Conservation (phyloP, 1,284 basidiomycete genomes). For the Rhodotorula sp. region DNA sequence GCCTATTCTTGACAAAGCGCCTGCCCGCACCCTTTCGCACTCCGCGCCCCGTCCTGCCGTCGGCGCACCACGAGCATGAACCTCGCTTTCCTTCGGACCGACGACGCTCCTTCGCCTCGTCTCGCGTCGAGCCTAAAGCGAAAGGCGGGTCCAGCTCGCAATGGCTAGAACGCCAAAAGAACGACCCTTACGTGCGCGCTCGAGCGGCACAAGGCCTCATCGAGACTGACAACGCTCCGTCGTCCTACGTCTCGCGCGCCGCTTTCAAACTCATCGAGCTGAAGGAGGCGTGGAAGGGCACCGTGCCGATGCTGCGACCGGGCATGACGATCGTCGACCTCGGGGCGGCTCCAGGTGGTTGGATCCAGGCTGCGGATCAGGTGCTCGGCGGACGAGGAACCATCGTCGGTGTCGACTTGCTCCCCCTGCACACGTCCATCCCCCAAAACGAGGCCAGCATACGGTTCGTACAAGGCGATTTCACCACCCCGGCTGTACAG, state of each 20-base stretch:
- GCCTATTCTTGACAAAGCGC: too few relatives aligned
- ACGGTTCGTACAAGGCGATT: slow-evolving; percentile 35
- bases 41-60: too few relatives aligned
- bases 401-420: slow-evolving; percentile 37
- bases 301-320: slow-evolving; percentile 14
- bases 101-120: slow-evolving; percentile 3
- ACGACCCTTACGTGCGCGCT: slow-evolving; percentile 33
- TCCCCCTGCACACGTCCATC: slow-evolving; percentile 22
- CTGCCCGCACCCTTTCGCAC: too few relatives aligned
- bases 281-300: slow-evolving; percentile 10
- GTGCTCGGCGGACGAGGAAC: slow-evolving; percentile 5
- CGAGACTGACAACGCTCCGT: slow-evolving; percentile 6
- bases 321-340: slow-evolving; percentile 36
- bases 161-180: slow-evolving; percentile 29
- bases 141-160: neutral
- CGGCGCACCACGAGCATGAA: neutral
- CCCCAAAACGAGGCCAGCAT: slow-evolving; percentile 9
- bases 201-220: slow-evolving; percentile 1
- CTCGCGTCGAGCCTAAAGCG: neutral
- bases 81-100: neutral
- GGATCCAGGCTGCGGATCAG: slow-evolving; percentile 30
- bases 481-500: slow-evolving; percentile 25
- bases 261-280: slow-evolving; percentile 41
- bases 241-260: slow-evolving; percentile 33
- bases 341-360: slow-evolving; percentile 38